phyloP scores from a whole-genome alignment of 2,329 filamentous ascomycete genomes.

The Diplodia mutila region DNA sequence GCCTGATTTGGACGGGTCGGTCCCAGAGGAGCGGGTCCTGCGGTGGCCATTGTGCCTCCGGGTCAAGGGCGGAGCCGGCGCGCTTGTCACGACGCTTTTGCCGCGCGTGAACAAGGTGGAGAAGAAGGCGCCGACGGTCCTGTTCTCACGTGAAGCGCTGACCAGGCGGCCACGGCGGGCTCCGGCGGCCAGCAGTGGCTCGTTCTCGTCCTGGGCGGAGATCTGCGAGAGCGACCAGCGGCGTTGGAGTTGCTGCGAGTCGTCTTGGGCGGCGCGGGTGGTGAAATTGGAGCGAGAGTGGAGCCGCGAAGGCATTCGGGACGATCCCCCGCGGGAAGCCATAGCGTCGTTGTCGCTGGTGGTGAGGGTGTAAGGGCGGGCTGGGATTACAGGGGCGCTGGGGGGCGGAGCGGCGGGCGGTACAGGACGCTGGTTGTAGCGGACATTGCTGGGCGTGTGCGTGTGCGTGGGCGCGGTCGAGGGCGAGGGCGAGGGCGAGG shows the following conservation, averaged over 20 bases:
- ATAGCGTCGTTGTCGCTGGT: background rate
- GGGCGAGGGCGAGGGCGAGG: no score
- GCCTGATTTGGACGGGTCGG: background rate
- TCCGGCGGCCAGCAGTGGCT: slow-evolving; percentile 18
- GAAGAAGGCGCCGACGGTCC: slow-evolving; percentile 13
- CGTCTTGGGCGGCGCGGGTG: slow-evolving; percentile 50
- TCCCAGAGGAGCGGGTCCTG: background rate
- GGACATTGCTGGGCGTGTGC: background rate
- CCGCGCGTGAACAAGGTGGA: background rate
- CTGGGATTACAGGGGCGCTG: background rate
- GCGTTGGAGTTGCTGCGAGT: slow-evolving; percentile 49
- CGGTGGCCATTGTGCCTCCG: background rate
- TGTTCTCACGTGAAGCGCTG: slow-evolving; percentile 1
- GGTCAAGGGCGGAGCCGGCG: background rate
- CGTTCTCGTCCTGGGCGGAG: slow-evolving; percentile 39
- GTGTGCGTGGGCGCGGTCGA: no score
- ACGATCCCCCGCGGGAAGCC: slow-evolving; percentile 21
- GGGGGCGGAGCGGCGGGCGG: background rate
- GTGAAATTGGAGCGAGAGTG: slow-evolving; percentile 44
- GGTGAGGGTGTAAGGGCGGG: background rate
- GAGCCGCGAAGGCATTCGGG: slow-evolving; percentile 24
- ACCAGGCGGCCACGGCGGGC: slow-evolving; percentile 44
- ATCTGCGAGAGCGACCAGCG: slow-evolving; percentile 39
- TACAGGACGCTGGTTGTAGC: background rate
- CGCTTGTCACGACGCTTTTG: background rate